A percentile compares a stretch with the other conserved stretches of the same genome.
Conservation (phyloP, 1,284 basidiomycete genomes). For the Xerocomus minutiporus region DNA sequence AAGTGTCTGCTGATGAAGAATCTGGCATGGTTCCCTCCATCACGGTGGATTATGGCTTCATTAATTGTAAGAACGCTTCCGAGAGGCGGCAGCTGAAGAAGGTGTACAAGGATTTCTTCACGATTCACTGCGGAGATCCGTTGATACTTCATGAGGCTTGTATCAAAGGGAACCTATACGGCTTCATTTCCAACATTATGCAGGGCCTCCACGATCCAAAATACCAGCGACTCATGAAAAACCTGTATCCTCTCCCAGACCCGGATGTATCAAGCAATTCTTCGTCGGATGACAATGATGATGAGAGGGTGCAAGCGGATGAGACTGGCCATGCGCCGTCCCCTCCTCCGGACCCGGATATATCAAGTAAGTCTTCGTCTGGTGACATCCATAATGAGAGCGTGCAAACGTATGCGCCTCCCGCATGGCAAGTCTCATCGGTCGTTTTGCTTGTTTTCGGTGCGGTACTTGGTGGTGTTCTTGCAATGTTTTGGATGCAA, state of each 20-base stretch:
- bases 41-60: conserved; percentile 2
- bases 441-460: background rate
- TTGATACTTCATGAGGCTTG: conserved; percentile 3
- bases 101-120: conserved; percentile 2
- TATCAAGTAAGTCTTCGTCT: background rate
- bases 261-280: background rate
- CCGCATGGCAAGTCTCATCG: background rate
- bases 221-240: conserved; percentile 2
- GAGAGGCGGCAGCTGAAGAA: background rate
- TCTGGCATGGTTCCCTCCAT: background rate
- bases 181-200: background rate
- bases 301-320: too few relatives aligned
- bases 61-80: background rate
- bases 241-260: background rate
- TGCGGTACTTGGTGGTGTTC: background rate
- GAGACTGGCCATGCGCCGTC: too few relatives aligned
- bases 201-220: background rate
- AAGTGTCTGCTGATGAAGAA: background rate
- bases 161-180: background rate
- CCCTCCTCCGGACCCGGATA: background rate
- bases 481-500: background rate
- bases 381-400: background rate
- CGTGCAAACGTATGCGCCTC: background rate
- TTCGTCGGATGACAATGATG: background rate
- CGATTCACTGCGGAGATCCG: background rate